Evolutionary conservation across 768 basidiomycete species (phyloP).

Genomic region (Xerocomellus amylosporus): DNA sequence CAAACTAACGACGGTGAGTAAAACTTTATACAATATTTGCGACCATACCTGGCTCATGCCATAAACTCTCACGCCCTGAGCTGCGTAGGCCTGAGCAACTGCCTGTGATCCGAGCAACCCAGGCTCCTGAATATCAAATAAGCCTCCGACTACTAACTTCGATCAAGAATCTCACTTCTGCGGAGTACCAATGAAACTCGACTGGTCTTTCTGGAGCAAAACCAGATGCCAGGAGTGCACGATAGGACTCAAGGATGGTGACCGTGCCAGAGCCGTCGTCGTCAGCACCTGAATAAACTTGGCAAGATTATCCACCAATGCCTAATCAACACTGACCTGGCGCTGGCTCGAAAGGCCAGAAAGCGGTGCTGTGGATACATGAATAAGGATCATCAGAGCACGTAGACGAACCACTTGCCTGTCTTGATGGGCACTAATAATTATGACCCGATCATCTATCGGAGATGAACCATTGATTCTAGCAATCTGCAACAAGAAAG

Average conservation of each 20-base stretch:
- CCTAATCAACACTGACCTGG: slow-evolving; percentile 49
- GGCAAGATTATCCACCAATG: not conserved
- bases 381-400: slow-evolving; percentile 1
- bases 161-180: slow-evolving; percentile 30
- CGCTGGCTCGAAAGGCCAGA: slow-evolving; percentile 74
- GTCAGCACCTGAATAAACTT: slow-evolving; percentile 35
- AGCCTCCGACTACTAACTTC: not conserved
- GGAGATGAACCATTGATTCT: slow-evolving; percentile 71
- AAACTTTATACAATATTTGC: not conserved
- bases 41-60: slow-evolving; percentile 33
- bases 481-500: slow-evolving; percentile 50
- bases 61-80: slow-evolving; percentile 19
- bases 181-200: slow-evolving; percentile 52
- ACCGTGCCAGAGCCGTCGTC: slow-evolving; percentile 47
- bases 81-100: slow-evolving; percentile 72
- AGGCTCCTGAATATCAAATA: slow-evolving; percentile 49
- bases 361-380: slow-evolving; percentile 50
- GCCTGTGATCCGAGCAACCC: slow-evolving; percentile 90
- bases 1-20: slow-evolving; percentile 56
- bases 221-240: slow-evolving; percentile 40
- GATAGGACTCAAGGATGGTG: slow-evolving; percentile 44
- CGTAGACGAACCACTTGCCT: slow-evolving; percentile 42
- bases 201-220: slow-evolving; percentile 42
- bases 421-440: slow-evolving; percentile 82
- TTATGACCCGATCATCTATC: slow-evolving; percentile 57